phyloP scores from a whole-genome alignment of 1,284 basidiomycete genomes.

The Fomitopsis betulina region DNA sequence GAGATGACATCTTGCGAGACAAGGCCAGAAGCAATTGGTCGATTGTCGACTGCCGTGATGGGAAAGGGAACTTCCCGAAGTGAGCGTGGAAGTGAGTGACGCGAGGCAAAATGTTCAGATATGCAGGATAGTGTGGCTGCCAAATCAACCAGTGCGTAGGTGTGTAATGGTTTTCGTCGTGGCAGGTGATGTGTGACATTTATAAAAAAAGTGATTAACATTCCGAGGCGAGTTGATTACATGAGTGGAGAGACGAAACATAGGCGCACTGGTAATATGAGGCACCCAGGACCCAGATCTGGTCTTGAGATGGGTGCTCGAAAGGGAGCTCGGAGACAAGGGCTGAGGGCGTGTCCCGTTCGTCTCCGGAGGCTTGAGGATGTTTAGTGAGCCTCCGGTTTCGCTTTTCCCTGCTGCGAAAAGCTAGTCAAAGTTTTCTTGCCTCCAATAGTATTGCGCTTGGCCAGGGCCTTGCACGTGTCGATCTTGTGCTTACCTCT shows the following conservation, averaged over 20 bases:
- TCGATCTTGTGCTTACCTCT: slow-evolving; percentile 20
- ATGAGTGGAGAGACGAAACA: slow-evolving; percentile 12
- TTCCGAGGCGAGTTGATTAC: slow-evolving; percentile 5
- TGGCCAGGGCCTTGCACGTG: slow-evolving; percentile 24
- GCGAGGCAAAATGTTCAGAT: slow-evolving; percentile 26
- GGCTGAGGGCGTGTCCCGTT: slow-evolving; percentile 16
- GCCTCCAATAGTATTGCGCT: no score
- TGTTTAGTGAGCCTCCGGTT: slow-evolving; percentile 18
- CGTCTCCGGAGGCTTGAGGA: no score
- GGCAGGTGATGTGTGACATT: slow-evolving; percentile 28
- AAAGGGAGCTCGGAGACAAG: not conserved
- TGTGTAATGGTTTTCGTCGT: slow-evolving; percentile 21
- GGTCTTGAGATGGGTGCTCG: slow-evolving; percentile 7
- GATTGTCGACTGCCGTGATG: no score
- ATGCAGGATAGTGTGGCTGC: slow-evolving; percentile 33
- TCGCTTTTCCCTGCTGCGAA: slow-evolving; percentile 34
- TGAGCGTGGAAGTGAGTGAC: slow-evolving; percentile 26
- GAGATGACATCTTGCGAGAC: slow-evolving; percentile 31
- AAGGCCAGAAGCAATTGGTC: slow-evolving; percentile 33
- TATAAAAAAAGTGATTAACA: slow-evolving; percentile 31
- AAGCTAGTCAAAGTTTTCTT: no score
- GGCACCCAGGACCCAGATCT: no score
- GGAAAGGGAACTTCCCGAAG: slow-evolving; percentile 26
- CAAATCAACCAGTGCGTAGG: slow-evolving; percentile 31
- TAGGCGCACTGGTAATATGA: not conserved